Percentiles rank a stretch among this genome's conserved stretches.
These are phyloP conservation scores for Solanum chmielewskii DNA, from an alignment of 257 asterid genomes.

Conservation along the genomic window DNA sequence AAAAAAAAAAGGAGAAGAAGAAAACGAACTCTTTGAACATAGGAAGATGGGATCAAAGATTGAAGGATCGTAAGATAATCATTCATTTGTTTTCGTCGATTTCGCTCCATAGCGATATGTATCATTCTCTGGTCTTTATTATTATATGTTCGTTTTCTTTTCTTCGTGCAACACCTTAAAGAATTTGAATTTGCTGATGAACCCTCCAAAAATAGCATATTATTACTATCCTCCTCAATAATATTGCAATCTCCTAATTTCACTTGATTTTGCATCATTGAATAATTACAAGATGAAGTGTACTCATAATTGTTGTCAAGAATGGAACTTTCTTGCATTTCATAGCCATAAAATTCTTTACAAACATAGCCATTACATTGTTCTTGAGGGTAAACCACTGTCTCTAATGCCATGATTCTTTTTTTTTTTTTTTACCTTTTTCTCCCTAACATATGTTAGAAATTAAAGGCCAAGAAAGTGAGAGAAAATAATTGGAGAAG, in stretches of 20 bases:
- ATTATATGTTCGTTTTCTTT: not conserved
- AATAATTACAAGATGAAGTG: conserved; percentile 1
- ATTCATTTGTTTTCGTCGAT: not conserved
- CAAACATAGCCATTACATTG: conserved; percentile 4
- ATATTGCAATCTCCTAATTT: not conserved
- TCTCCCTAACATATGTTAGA: not conserved
- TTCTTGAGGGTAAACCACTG: conserved; percentile 20
- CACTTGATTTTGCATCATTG: not conserved
- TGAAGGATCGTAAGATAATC: conserved; percentile 25
- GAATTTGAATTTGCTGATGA: not conserved
- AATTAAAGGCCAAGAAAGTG: not conserved
- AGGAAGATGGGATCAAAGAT: conserved; percentile 27
- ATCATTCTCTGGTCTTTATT: not conserved
- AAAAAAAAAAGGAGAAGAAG: not conserved
- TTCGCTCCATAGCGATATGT: not conserved
- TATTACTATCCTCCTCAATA: not conserved
- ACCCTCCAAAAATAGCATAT: not conserved
- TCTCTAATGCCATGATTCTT: conserved; percentile 17
- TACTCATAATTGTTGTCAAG: not conserved
- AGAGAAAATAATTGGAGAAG: not conserved
- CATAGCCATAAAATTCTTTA: conserved; percentile 15
- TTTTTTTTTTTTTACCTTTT: not conserved
- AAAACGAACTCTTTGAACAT: conserved; percentile 24
- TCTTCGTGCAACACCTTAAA: not conserved
- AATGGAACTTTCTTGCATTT: not conserved